A percentile compares a stretch with the other conserved stretches of the same genome.
Evolutionary conservation across 192 early-diverging fungal genomes (phyloP).

Genomic region (Endogone sp.): DNA sequence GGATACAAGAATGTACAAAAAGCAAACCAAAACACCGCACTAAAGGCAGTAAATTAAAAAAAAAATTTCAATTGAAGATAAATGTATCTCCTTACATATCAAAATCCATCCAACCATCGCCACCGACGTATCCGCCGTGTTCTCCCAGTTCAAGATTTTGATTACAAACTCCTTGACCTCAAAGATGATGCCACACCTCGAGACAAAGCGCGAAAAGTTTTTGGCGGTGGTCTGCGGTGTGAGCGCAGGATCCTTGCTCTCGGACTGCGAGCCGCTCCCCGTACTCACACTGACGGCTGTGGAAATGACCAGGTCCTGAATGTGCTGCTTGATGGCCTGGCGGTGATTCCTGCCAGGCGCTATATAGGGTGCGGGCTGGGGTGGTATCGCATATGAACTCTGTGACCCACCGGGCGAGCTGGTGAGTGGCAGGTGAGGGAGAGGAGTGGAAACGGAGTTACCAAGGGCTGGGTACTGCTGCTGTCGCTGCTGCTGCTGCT

Average conservation of each 20-base stretch:
- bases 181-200: constrained; percentile 60
- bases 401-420: not conserved
- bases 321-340: constrained; percentile 19
- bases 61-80: too few species aligned
- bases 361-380: constrained; percentile 18
- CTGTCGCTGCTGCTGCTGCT: constrained; percentile 5
- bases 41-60: not conserved
- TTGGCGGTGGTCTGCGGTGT: constrained; percentile 63
- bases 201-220: constrained; percentile 66
- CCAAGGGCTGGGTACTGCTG: not conserved
- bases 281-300: constrained; percentile 36
- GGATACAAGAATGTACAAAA: not conserved
- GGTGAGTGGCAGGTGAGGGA: constrained; percentile 6
- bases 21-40: not conserved
- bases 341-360: constrained; percentile 16
- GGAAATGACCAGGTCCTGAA: constrained; percentile 42
- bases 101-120: constrained; percentile 47
- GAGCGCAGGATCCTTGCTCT: constrained; percentile 49
- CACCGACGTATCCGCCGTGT: constrained; percentile 54
- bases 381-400: not conserved
- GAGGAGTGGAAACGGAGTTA: constrained; percentile 8
- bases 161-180: constrained; percentile 55
- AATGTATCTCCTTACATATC: constrained; percentile 56
- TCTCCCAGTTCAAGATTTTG: constrained; percentile 68
- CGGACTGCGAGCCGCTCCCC: constrained; percentile 32